Percentiles rank a stretch among this genome's conserved stretches.
Conservation (phyloP, 2,329 filamentous ascomycete genomes). For the Drechslera avenae region DNA sequence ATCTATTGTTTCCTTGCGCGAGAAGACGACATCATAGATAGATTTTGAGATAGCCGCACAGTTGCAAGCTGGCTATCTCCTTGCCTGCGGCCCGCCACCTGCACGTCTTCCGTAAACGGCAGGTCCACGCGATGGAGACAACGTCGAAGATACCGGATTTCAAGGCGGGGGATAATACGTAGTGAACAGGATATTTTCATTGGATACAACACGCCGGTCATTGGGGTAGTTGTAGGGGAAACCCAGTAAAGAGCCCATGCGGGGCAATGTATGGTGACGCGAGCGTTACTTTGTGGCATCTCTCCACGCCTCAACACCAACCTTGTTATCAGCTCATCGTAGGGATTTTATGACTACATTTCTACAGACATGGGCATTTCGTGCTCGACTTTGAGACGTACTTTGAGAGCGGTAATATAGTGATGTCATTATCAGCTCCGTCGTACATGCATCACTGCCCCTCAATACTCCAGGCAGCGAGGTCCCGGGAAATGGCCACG, state of each 20-base stretch:
- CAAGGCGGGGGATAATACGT: slow-evolving; percentile 2
- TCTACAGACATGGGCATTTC: too few relatives aligned
- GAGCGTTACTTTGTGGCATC: neutral
- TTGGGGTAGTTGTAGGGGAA: neutral
- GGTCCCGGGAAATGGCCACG: neutral
- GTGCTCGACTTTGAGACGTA: too few relatives aligned
- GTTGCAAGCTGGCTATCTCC: neutral
- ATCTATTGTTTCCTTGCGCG: neutral
- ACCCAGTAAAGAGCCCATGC: neutral
- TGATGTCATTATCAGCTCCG: too few relatives aligned
- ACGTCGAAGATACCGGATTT: neutral
- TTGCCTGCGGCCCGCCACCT: neutral
- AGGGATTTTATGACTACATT: too few relatives aligned
- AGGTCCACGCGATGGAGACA: slow-evolving; percentile 3
- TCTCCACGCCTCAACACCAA: slow-evolving; percentile 11
- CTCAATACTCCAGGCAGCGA: too few relatives aligned
- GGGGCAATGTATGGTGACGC: slow-evolving; percentile 2
- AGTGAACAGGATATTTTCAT: neutral
- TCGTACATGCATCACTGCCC: too few relatives aligned
- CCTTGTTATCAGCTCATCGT: slow-evolving; percentile 5
- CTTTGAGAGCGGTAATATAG: too few relatives aligned
- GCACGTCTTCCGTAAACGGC: neutral
- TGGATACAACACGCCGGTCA: neutral
- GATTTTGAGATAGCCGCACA: neutral
- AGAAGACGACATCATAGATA: neutral